Base-by-base conservation (phyloP, 805 yeast species). In the Limtongozyma cylindracea region DNA sequence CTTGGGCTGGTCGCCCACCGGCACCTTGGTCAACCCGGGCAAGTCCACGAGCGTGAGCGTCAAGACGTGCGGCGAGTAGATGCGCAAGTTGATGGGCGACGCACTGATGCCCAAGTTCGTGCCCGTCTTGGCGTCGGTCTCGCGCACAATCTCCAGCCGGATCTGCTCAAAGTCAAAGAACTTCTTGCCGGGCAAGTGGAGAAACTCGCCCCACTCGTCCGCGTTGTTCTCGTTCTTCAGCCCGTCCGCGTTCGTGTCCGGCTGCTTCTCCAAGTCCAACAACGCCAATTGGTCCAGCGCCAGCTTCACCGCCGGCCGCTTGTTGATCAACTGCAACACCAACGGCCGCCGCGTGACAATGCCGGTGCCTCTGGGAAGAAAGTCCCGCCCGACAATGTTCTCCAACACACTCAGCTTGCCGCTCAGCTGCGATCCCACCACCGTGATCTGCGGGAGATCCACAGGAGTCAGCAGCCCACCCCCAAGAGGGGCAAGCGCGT, bases 1-100 rank as follows among this genome's bases (percentile, higher is more conserved):
- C 36, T 74, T 72, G 24, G 98, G 98, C 49, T 88, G 98, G 49
- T 88, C 98, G 22, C 98, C 98, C 25, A 88, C 94, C 4, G 98
- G 98, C 18, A 88, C 98, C 43, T 88, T 88, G 19, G 98, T 88
- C 38, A 88, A 61, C 28, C 98, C 98, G 7, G 98, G 98, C 37
- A 88, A 60, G 49, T 88, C 98, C 19, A 88, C 95, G 35, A 88
- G 59, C 6, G 98, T 88, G 41, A 84, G 61, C 11, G 94, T 82
- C 31, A 84, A 56, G 20, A 84, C 96, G 34, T 78, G 80, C 12
- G 98, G 96, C 13, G 94, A 78, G 47, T 61, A 82, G 28, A 88
- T 72, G 43, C 93, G 69, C 41, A 88, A 57, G 46, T 88, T 84
- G 42, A 88, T 88, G 20, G 98, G 98, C 10, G 66, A 68, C 6